These are phyloP conservation scores for Persicaria maculosa DNA, from an alignment of 148 eudicot species.

Conservation along the genomic window DNA sequence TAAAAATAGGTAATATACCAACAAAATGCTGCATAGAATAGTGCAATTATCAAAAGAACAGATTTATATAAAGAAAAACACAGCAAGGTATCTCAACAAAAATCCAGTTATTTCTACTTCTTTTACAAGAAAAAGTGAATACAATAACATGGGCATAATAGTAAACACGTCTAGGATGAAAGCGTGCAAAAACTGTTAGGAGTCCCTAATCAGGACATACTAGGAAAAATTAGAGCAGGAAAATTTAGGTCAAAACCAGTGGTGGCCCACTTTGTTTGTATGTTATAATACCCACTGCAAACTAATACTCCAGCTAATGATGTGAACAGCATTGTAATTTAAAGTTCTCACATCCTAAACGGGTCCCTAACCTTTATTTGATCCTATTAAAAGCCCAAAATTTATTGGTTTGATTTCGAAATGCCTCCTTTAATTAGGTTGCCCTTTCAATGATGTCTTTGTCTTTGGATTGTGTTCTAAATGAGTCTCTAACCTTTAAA, in stretches of 20 bases:
- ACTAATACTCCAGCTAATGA: not conserved
- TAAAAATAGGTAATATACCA: not conserved
- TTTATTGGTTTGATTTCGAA: too few relatives aligned
- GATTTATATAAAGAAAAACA: not conserved
- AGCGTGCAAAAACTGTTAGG: not conserved
- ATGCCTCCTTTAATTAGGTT: too few relatives aligned
- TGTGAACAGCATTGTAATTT: not conserved
- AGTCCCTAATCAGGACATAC: not conserved
- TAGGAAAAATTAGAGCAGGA: not conserved
- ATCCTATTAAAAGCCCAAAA: too few relatives aligned
- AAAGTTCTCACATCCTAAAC: too few relatives aligned
- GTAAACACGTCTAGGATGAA: not conserved
- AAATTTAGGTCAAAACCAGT: not conserved
- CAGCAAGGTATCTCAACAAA: not conserved
- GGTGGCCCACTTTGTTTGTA: not conserved
- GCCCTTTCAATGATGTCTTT: too few relatives aligned
- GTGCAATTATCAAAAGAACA: not conserved
- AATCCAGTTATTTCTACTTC: not conserved
- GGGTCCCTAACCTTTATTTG: too few relatives aligned
- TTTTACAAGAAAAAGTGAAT: not conserved
- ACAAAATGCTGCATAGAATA: not conserved
- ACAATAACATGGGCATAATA: not conserved
- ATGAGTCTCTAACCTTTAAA: too few relatives aligned
- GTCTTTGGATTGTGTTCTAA: too few relatives aligned
- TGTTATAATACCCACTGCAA: not conserved